Conservation (phyloP, 352 stramenopile genomes). For the Globisporangium alternatum region DNA sequence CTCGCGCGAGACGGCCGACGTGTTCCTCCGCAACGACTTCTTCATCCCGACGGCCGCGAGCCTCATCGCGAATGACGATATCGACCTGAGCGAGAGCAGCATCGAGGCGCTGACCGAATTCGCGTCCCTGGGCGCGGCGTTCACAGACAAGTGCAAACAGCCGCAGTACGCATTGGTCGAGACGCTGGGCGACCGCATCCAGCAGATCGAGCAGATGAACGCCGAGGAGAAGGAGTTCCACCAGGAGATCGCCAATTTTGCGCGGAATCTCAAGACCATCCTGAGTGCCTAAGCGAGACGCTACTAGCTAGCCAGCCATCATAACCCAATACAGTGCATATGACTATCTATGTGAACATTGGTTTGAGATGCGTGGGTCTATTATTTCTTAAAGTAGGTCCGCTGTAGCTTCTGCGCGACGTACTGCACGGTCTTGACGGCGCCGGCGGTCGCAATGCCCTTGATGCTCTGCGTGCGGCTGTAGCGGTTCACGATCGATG, state of each 20-base stretch:
- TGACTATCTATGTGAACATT: too few species aligned
- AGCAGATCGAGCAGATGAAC: constrained; percentile 55
- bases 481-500: constrained; percentile 76
- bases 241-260: constrained; percentile 58
- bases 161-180: constrained; percentile 40
- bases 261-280: constrained; percentile 47
- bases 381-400: constrained; percentile 62
- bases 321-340: not conserved
- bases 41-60: constrained; percentile 42
- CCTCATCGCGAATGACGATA: constrained; percentile 67
- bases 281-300: constrained; percentile 24
- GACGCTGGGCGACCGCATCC: constrained; percentile 51
- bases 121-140: constrained; percentile 53
- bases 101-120: constrained; percentile 75
- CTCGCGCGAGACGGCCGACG: constrained; percentile 44
- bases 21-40: constrained; percentile 38
- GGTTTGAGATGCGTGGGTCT: constrained; percentile 9
- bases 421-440: constrained; percentile 78
- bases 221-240: constrained; percentile 70
- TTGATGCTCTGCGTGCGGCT: constrained; percentile 89
- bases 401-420: constrained; percentile 83
- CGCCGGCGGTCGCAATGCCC: constrained; percentile 81
- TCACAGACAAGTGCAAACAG: constrained; percentile 52
- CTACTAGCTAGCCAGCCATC: not conserved
- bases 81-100: constrained; percentile 76